Base-by-base conservation (phyloP, 495 filamentous ascomycete genomes). In the Hypoxylon subgilvum region DNA sequence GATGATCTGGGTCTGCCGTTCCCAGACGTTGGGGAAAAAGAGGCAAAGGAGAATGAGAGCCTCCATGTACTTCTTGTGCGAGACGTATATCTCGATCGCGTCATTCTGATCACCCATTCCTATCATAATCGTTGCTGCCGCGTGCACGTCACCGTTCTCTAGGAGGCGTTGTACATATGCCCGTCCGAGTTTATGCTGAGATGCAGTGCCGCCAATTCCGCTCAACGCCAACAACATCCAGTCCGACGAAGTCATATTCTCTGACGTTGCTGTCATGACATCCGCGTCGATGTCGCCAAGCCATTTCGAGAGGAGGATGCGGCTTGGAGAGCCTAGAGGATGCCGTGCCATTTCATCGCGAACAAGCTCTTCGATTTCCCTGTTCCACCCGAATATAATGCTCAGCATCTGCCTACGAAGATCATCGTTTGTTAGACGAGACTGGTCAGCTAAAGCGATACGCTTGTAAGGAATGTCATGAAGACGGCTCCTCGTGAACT, bases 171-270 rank as follows among this genome's bases (percentile, higher is more conserved):
- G 91, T 16, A 96, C 92, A 70, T 96, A 96, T 7, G 91, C 89
- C 43, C 95, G 88, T 14, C 89, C 92, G 45, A 97, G 86, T 66
- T 92, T 94, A 61, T 94, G 89, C 62, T 92, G 89, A 4, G 91
- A 91, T 9, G 86, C 84, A 49, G 88, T 80, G 1, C 87, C 85
- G 44, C 84, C 83, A 79, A 97, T 96, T 22, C 88, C 86, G 67
- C 90, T 97, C 44, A 98, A 76, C 10, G 94, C 94, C 4, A 98
- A 77, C 54, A 97, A 79, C 92, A 98, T 96, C 95, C 94, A 98
- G 71, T 97, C 95, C 1, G 87, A 88, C 1, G 88, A 88, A 31
- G 91, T 92, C 76, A 91, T 89, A 21, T 89, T 87, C 44, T 95
- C 88, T 0, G 90, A 84, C 25, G 83, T 83, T 32, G 86, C 79